A percentile compares a stretch with the other conserved stretches of the same genome.
phyloP scores from a whole-genome alignment of 768 basidiomycete genomes.

The Boletus vermiculosoides region DNA sequence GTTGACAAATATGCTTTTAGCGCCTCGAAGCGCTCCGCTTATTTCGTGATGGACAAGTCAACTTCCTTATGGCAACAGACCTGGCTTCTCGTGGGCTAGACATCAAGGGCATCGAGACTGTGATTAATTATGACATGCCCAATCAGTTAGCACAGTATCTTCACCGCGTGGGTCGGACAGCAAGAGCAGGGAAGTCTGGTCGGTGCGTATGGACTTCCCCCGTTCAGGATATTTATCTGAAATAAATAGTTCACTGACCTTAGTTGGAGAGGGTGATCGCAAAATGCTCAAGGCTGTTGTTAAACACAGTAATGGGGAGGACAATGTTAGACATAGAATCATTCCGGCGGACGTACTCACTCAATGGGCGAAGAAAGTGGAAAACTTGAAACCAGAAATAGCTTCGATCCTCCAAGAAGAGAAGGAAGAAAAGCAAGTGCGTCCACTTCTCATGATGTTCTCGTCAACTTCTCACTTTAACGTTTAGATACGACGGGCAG shows the following conservation, averaged over 20 bases:
- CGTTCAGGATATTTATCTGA: constrained; percentile 5
- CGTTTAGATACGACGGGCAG: constrained; percentile 75
- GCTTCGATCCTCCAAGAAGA: constrained; percentile 83
- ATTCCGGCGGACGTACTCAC: constrained; percentile 72
- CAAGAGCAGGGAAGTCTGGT: constrained; percentile 90
- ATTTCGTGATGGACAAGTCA: constrained; percentile 86
- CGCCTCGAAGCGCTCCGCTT: constrained; percentile 81
- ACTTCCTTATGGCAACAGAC: constrained; percentile 95
- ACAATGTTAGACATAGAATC: constrained; percentile 86
- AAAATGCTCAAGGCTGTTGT: constrained; percentile 96
- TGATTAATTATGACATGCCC: constrained; percentile 99
- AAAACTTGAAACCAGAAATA: constrained; percentile 72
- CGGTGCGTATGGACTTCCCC: constrained; percentile 51
- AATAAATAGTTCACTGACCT: constrained; percentile 74
- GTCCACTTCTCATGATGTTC: constrained; percentile 14
- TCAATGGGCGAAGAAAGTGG: constrained; percentile 69
- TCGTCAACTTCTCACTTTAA: constrained; percentile 8
- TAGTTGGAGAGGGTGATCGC: constrained; percentile 94
- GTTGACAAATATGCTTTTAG: constrained; percentile 38
- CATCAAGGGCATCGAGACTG: constrained; percentile 95
- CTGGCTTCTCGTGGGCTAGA: constrained; percentile 93
- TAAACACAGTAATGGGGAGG: constrained; percentile 76
- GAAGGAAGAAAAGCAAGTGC: constrained; percentile 89
- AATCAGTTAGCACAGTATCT: constrained; percentile 89
- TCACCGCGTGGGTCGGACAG: constrained; percentile 96